phyloP scores from a whole-genome alignment of 169 alveolate species.

The Plasmodium malariae region DNA sequence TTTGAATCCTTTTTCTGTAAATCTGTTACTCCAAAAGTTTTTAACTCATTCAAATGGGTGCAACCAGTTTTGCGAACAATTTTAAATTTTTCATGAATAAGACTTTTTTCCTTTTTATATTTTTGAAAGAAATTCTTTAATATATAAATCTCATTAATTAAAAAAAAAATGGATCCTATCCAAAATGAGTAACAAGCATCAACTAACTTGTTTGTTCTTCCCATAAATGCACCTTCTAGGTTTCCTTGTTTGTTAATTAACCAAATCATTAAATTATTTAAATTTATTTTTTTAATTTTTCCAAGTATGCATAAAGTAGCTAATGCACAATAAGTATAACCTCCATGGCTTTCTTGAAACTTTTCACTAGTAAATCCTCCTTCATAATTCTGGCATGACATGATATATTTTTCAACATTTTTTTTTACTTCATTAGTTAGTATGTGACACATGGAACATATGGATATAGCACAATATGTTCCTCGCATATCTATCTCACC shows the following conservation, averaged over 20 bases:
- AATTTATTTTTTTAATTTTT: constrained; percentile 88
- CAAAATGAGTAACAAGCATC: constrained; percentile 98
- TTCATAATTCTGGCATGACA: constrained; percentile 95
- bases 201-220: constrained; percentile 97
- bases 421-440: constrained; percentile 90
- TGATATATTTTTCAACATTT: constrained; percentile 91
- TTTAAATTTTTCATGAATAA: constrained; percentile 65
- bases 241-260: constrained; percentile 90
- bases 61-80: constrained; percentile 54
- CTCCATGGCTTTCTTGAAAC: constrained; percentile 98
- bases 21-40: not conserved
- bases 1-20: constrained; percentile 80
- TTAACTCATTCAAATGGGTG: not conserved
- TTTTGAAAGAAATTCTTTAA: constrained; percentile 33
- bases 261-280: constrained; percentile 91
- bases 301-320: constrained; percentile 93
- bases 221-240: constrained; percentile 97
- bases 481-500: constrained; percentile 98
- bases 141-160: constrained; percentile 82
- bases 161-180: constrained; percentile 93
- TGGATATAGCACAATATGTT: constrained; percentile 93
- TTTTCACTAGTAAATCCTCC: constrained; percentile 97
- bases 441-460: constrained; percentile 93
- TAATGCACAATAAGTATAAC: constrained; percentile 97
- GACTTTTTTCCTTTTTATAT: constrained; percentile 29